Percentiles rank a stretch among this genome's conserved stretches.
These are phyloP conservation scores for Boletus eberwhitei DNA, from an alignment of 768 basidiomycete genomes.

Conservation along the genomic window DNA sequence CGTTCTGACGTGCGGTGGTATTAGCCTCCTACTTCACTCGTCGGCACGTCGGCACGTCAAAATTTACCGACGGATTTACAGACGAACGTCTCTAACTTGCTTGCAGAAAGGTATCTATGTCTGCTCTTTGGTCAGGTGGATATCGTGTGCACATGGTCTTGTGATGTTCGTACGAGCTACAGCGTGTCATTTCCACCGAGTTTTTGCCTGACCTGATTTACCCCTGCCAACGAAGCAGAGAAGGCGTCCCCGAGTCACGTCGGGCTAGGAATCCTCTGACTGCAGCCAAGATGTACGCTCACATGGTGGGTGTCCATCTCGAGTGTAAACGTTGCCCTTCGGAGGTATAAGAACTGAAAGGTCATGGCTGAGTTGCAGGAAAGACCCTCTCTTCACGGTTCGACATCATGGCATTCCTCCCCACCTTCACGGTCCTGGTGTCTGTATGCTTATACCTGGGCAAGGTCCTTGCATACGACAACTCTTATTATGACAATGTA, in stretches of 20 bases:
- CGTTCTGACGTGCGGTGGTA: too few relatives aligned
- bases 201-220: neutral
- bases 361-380: neutral
- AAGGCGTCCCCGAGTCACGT: too few relatives aligned
- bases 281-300: neutral
- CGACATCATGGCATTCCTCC: slow-evolving; percentile 10
- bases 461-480: slow-evolving; percentile 46
- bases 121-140: slow-evolving; percentile 10
- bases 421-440: neutral
- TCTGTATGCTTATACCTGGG: slow-evolving; percentile 9
- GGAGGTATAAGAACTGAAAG: slow-evolving; percentile 18
- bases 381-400: neutral
- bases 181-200: neutral
- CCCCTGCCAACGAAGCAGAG: neutral
- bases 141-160: slow-evolving; percentile 11
- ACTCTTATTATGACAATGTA: slow-evolving; percentile 61
- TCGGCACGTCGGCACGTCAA: too few relatives aligned
- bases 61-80: too few relatives aligned
- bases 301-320: slow-evolving; percentile 8
- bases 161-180: slow-evolving; percentile 1
- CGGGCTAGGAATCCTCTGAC: too few relatives aligned
- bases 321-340: neutral
- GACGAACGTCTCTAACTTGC: too few relatives aligned
- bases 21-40: too few relatives aligned
- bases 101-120: too few relatives aligned